Percentiles rank a stretch among this genome's conserved stretches.
Evolutionary conservation across 495 filamentous ascomycete genomes (phyloP).

Genomic region (Hypoxylon lienhwacheense): DNA sequence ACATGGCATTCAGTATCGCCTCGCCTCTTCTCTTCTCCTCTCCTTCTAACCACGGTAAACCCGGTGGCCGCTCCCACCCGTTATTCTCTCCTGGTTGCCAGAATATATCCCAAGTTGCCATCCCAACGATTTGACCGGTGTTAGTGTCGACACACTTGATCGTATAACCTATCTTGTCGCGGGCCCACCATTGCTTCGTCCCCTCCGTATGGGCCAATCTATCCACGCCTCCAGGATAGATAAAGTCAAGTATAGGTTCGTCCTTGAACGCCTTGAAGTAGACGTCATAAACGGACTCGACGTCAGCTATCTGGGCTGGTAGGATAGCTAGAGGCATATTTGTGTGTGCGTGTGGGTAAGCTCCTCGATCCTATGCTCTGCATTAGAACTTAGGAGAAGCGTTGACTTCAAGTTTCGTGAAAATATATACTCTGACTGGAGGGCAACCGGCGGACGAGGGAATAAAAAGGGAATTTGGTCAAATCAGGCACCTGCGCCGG

Average conservation of each 20-base stretch:
- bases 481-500: constrained; percentile 10
- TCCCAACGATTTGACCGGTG: constrained; percentile 41
- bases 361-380: not conserved
- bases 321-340: constrained; percentile 43
- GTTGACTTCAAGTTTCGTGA: too few relatives aligned
- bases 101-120: constrained; percentile 42
- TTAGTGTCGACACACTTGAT: constrained; percentile 44
- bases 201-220: constrained; percentile 41
- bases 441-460: too few relatives aligned
- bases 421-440: too few relatives aligned
- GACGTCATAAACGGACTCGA: constrained; percentile 44
- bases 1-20: constrained; percentile 32
- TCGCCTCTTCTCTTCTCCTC: constrained; percentile 39
- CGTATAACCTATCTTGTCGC: constrained; percentile 39
- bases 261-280: constrained; percentile 47
- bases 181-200: constrained; percentile 40
- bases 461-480: not conserved
- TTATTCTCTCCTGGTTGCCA: constrained; percentile 18
- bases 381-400: not conserved
- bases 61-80: constrained; percentile 29
- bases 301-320: constrained; percentile 47
- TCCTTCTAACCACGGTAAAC: constrained; percentile 40
- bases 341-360: not conserved
- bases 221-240: constrained; percentile 41
- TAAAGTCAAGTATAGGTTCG: constrained; percentile 37